Conservation (phyloP, 345 rosid species). For the Microcos paniculata region DNA sequence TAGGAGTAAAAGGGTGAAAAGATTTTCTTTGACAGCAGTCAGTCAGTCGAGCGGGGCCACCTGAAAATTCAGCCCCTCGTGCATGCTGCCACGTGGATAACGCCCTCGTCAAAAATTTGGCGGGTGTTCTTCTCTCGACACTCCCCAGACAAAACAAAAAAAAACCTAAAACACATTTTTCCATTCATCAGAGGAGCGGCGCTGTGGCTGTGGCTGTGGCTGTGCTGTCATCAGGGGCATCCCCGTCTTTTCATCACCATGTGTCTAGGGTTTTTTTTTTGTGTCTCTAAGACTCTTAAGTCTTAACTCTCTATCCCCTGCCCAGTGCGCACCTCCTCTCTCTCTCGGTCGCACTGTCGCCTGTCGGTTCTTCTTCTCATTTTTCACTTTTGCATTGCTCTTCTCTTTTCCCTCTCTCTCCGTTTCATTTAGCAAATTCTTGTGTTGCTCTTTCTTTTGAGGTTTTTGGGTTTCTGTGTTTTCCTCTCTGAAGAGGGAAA, state of each 20-base stretch:
- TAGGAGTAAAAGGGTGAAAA: no score
- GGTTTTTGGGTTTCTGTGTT: neutral
- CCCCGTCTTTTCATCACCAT: constrained; percentile 20
- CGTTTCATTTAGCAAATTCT: neutral
- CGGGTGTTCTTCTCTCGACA: constrained; percentile 26
- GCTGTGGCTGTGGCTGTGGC: no score
- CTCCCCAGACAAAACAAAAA: neutral
- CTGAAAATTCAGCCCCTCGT: constrained; percentile 8
- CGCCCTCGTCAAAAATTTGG: constrained; percentile 32
- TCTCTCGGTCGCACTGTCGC: neutral
- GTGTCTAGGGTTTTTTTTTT: constrained; percentile 31
- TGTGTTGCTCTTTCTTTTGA: neutral
- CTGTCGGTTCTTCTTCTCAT: neutral
- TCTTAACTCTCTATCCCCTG: neutral
- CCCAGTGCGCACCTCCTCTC: neutral
- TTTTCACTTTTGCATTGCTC: neutral
- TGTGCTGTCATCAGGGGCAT: constrained; percentile 7
- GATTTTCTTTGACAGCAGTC: no score
- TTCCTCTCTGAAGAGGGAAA: neutral
- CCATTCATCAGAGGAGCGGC: neutral
- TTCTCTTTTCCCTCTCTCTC: neutral
- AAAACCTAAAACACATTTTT: neutral
- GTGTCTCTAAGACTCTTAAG: constrained; percentile 15
- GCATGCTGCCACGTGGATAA: constrained; percentile 41
- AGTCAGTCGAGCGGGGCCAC: neutral